These are phyloP conservation scores for Brassica nigra DNA, from an alignment of 345 rosid species.

Conservation along the genomic window DNA sequence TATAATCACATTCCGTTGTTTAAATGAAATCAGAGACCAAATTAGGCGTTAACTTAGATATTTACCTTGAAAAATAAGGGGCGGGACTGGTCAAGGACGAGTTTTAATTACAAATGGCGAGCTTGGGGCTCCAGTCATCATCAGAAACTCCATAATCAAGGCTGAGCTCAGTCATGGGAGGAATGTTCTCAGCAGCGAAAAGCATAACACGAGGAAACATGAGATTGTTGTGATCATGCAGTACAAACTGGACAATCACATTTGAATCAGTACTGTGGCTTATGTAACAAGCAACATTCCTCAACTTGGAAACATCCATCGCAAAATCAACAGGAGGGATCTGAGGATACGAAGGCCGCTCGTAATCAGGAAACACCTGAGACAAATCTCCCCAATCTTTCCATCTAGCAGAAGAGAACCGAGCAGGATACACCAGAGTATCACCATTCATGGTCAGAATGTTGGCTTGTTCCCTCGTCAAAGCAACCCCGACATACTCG, in stretches of 20 bases:
- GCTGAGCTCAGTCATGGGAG: constrained; percentile 88
- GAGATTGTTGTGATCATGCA: constrained; percentile 81
- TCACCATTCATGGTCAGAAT: constrained; percentile 83
- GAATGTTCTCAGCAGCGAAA: constrained; percentile 84
- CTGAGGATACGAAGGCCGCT: constrained; percentile 60
- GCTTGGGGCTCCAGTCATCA: constrained; percentile 85
- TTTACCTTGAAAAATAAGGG: constrained; percentile 24
- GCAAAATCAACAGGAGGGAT: constrained; percentile 88
- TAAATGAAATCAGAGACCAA: neutral
- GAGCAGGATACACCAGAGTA: constrained; percentile 66
- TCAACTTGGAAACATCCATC: constrained; percentile 91
- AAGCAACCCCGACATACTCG: constrained; percentile 84
- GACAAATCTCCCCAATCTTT: constrained; percentile 90
- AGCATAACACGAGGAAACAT: constrained; percentile 95
- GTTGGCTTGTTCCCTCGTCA: constrained; percentile 86
- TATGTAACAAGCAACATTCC: constrained; percentile 92
- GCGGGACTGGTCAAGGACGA: constrained; percentile 9
- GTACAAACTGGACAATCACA: constrained; percentile 77
- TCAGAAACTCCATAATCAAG: constrained; percentile 90
- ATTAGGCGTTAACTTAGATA: neutral
- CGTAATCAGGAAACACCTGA: constrained; percentile 56
- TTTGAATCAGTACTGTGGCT: constrained; percentile 88
- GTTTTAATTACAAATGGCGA: constrained; percentile 64
- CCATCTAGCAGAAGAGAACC: constrained; percentile 70
- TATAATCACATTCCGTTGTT: neutral